Evolutionary conservation across 208 protist species (phyloP).

Genomic region (Acanthamoeba rhysodes): DNA sequence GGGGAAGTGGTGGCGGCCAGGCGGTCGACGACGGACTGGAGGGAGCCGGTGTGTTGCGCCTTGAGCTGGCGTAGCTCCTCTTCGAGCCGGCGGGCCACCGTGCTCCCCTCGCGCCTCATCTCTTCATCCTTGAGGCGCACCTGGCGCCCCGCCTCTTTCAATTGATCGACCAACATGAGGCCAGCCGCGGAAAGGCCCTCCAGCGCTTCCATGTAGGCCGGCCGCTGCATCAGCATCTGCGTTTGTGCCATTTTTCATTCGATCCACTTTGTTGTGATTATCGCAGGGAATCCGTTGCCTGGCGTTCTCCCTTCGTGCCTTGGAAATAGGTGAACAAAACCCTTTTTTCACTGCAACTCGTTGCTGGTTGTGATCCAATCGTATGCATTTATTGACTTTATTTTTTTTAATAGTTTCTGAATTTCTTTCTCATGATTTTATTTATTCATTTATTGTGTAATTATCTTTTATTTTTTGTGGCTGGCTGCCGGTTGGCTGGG

Average conservation of each 20-base stretch:
- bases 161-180: neutral
- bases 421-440: too few species aligned
- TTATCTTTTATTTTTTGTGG: too few species aligned
- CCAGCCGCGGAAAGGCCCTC: neutral
- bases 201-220: conserved; percentile 1
- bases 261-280: neutral
- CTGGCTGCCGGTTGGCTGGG: too few species aligned
- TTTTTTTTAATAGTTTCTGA: too few species aligned
- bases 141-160: neutral
- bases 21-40: neutral
- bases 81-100: neutral
- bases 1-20: neutral
- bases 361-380: too few species aligned
- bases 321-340: too few species aligned
- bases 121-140: neutral
- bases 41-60: neutral
- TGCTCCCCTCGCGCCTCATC: neutral
- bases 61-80: neutral
- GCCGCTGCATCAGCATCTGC: neutral
- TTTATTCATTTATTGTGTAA: too few species aligned
- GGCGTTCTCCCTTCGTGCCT: too few species aligned
- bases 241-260: neutral
- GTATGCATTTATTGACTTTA: too few species aligned
- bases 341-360: too few species aligned
- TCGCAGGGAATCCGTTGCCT: neutral